Base-by-base conservation (phyloP, 1,284 basidiomycete species). In the Apiotrichum laibachii region DNA sequence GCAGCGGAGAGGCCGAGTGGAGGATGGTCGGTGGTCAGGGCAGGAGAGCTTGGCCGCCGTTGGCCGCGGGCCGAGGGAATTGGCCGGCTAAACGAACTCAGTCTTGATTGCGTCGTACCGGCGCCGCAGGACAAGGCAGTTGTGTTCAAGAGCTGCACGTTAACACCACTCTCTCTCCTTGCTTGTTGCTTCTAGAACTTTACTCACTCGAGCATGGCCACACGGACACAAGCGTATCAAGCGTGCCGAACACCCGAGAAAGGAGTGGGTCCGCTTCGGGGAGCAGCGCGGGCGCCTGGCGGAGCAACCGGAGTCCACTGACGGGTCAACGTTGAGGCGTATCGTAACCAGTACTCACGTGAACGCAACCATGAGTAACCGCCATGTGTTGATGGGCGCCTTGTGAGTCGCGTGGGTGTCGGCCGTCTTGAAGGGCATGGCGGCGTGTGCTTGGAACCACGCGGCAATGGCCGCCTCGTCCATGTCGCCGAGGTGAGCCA, bases 361-460 rank as follows among this genome's bases (percentile, higher is more conserved):
- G 43, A 52, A 61, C 0, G 58, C 66, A 16, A 64, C 56, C 48
- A 57, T 57, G n/a, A 68, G 31, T 37, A 63, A 61, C 64, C 66
- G 66, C 66, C 64, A 66, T 4, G 45, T 46, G 53, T 57, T 60
- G 3, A 62, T 22, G 10, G 60, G 64, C n/a, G 47, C 13, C n/a
- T 16, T 47, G 12, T 34, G 50, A 45, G 33, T 43, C 44, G 10
- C 21, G 35, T 21, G 2, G 53, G 18, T 8, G 40, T 35, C 13
- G 54, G 45, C 9, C 47, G 26, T 15, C 12, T 15, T 18, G 31
- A 13, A 15, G 26, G 31, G 5, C 19, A 16, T n/a, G 22, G n/a
- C 40, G 19, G 9, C 11, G 12, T 55, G 55, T 9, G 26, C 34
- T 10, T 10, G 13, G 34, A 61, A 57, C 59, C 57, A 59, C 5